Conservation (phyloP, 129 eudicot genomes). For the Flaveria ramosissima region DNA sequence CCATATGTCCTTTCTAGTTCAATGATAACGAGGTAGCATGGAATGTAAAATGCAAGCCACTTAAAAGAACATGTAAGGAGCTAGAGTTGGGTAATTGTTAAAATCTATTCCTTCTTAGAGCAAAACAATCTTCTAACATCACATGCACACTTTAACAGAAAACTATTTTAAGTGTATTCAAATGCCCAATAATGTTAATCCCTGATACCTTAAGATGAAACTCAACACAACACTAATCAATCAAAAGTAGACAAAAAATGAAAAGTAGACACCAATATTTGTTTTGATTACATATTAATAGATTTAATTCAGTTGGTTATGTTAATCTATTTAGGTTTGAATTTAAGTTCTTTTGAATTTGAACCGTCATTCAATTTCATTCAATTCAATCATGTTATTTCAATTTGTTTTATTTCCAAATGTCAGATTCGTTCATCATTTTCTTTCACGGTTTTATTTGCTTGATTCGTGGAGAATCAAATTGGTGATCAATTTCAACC, state of each 20-base stretch:
- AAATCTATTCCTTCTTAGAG: not conserved
- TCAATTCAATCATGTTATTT: too few species aligned
- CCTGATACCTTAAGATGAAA: not conserved
- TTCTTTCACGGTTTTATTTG: too few species aligned
- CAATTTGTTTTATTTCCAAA: too few species aligned
- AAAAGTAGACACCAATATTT: too few species aligned
- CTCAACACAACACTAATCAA: not conserved
- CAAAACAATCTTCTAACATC: not conserved
- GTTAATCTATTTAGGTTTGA: too few species aligned
- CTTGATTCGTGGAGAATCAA: too few species aligned
- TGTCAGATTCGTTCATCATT: too few species aligned
- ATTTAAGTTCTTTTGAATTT: too few species aligned
- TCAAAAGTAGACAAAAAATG: not conserved
- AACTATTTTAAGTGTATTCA: not conserved
- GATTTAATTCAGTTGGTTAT: too few species aligned
- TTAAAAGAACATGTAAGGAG: not conserved
- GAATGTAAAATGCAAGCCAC: not conserved
- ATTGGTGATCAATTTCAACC: too few species aligned
- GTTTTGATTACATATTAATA: too few species aligned
- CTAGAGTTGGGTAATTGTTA: constrained; percentile 3
- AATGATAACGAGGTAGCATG: not conserved
- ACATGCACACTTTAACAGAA: not conserved
- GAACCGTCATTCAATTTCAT: too few species aligned
- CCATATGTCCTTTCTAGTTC: constrained; percentile 12
- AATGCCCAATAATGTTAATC: not conserved